Conservation (phyloP, 345 rosid species). For the Adansonia digitata region DNA sequence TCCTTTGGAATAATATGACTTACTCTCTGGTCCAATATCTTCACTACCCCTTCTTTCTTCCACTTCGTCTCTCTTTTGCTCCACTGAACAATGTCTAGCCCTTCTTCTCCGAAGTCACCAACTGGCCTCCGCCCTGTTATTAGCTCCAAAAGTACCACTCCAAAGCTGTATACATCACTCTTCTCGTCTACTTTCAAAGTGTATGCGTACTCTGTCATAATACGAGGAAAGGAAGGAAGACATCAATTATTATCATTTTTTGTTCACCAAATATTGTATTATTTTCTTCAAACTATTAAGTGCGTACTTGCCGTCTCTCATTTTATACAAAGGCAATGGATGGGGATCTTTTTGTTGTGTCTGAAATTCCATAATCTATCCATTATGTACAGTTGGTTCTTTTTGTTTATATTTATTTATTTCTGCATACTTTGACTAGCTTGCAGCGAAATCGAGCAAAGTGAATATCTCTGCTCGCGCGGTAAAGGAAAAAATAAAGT, state of each 20-base stretch:
- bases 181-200: conserved; percentile 81
- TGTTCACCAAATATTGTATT: too few relatives aligned
- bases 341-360: background rate
- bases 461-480: background rate
- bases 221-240: too few relatives aligned
- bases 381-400: background rate
- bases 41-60: conserved; percentile 53
- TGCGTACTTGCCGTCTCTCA: too few relatives aligned
- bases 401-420: background rate
- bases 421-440: background rate
- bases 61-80: conserved; percentile 49
- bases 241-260: too few relatives aligned
- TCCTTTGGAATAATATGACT: conserved; percentile 39
- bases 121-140: conserved; percentile 77
- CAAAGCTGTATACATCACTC: conserved; percentile 92
- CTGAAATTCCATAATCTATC: background rate
- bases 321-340: background rate
- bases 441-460: background rate
- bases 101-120: conserved; percentile 78
- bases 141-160: conserved; percentile 77
- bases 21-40: conserved; percentile 56
- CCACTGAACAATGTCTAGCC: conserved; percentile 92
- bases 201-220: conserved; percentile 69
- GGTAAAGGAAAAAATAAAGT: background rate
- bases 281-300: background rate